Evolutionary conservation across 1,139 yeast genomes (phyloP).

Genomic region (Arxiozyma heterogenica): DNA sequence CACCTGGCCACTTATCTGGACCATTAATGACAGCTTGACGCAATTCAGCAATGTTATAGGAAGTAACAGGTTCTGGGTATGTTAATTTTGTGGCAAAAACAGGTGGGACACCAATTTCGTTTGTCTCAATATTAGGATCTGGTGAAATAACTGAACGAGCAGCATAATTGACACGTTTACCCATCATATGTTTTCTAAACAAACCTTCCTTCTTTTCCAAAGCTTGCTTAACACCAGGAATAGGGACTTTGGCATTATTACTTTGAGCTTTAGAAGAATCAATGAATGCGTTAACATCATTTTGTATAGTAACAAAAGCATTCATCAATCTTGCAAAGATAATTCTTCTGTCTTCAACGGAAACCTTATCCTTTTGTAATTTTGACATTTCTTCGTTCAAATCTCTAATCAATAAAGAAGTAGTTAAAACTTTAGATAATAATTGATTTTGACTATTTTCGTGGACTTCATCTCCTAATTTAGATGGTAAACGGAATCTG

Average conservation of each 20-base stretch:
- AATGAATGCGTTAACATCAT: constrained; percentile 87
- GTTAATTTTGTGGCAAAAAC: constrained; percentile 93
- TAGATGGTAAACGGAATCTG: constrained; percentile 92
- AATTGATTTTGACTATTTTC: constrained; percentile 91
- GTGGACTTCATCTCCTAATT: constrained; percentile 91
- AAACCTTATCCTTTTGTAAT: constrained; percentile 52
- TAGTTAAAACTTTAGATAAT: constrained; percentile 66
- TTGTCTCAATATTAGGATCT: constrained; percentile 95
- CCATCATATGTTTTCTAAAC: constrained; percentile 99
- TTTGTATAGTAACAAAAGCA: constrained; percentile 87
- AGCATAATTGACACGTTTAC: constrained; percentile 97
- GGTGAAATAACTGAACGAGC: constrained; percentile 99
- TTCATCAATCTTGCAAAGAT: constrained; percentile 88
- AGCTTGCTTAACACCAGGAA: constrained; percentile 96
- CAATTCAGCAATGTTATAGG: constrained; percentile 80
- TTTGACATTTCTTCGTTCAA: constrained; percentile 69
- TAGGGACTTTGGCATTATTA: constrained; percentile 53
- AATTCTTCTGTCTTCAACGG: constrained; percentile 61
- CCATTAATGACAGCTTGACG: constrained; percentile 96
- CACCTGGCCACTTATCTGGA: constrained; percentile 98
- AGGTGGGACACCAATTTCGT: constrained; percentile 98
- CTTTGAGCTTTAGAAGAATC: constrained; percentile 86
- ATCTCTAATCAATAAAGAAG: constrained; percentile 77
- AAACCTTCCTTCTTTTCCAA: constrained; percentile 97
- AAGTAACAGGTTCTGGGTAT: constrained; percentile 97